Evolutionary conservation across 1,139 yeast species (phyloP), one percentile per base, ranked within the genome.

Genomic region (Pichia sp.): DNA sequence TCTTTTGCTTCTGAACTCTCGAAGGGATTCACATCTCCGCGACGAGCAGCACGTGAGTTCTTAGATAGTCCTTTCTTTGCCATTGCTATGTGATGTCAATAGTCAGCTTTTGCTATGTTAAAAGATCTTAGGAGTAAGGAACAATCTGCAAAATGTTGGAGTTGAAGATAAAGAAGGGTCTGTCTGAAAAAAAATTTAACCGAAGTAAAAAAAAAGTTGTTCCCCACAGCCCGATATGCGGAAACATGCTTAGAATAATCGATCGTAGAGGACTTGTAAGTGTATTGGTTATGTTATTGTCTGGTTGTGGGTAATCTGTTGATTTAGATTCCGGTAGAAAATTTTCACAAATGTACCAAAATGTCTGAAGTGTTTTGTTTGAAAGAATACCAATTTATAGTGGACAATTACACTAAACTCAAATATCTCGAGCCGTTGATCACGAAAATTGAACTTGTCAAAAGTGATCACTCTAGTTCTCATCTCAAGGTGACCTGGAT

Each of bases 11-110:
- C 86, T 1, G 59, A 36, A 30, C 55, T 54, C 11, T 50, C 50
- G 36, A 52, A 58, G 6, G 73, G 71, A 19, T 69, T 70, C 1
- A 57, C 45, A 53, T 74, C 76, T 3, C 85, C 86, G 67, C 90
- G 77, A 72, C 92, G 81, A 4, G 93, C 92, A 5, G 90, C 90
- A 72, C 93, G 79, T 49, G 90, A 84, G 60, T 79, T 83, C 61
- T 84, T 85, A 11, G 90, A 84, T 36, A 84, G 79, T 23, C 47
- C 51, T 38, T 62, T 62, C 52, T 62, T 67, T 2, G 67, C 70
- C 70, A 67, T 67, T 41, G 7, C 26, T 45, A 34, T 34, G n/a
- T 34, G 38, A 34, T 34, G 38, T 34, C n/a, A 34, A 34, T 34
- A 34, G 38, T 34, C 38, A 34, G 38, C 29, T 26, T 4, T 26